These are phyloP conservation scores for Phytophthora constricta DNA, from an alignment of 352 stramenopile species.

Conservation along the genomic window DNA sequence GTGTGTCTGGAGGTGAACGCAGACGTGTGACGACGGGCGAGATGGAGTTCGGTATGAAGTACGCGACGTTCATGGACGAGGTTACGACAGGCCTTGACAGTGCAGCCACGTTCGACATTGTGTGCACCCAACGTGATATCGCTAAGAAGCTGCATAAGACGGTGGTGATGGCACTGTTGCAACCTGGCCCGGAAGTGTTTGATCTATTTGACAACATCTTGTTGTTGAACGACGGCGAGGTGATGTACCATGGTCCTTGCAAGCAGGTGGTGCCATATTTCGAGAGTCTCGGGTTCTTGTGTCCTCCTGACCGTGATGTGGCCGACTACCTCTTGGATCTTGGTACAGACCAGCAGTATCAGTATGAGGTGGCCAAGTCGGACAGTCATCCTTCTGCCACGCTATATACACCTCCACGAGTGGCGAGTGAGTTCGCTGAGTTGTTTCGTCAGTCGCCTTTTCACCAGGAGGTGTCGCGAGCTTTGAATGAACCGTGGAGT, in stretches of 20 bases:
- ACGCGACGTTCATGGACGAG: slow-evolving; percentile 77
- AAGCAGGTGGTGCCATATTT: slow-evolving; percentile 43
- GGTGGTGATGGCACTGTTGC: slow-evolving; percentile 67
- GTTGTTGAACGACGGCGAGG: slow-evolving; percentile 58
- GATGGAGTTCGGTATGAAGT: slow-evolving; percentile 39
- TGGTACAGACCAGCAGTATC: slow-evolving; percentile 73
- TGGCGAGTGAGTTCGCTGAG: slow-evolving; percentile 22
- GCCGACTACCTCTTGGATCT: slow-evolving; percentile 25
- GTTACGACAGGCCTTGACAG: slow-evolving; percentile 89
- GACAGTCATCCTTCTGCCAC: slow-evolving; percentile 1
- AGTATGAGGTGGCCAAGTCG: slow-evolving; percentile 19
- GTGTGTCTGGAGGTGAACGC: slow-evolving; percentile 80
- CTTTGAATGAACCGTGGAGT: slow-evolving; percentile 52
- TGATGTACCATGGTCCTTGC: slow-evolving; percentile 60
- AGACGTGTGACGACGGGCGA: slow-evolving; percentile 53
- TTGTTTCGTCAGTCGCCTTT: slow-evolving; percentile 29
- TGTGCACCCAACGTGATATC: slow-evolving; percentile 28
- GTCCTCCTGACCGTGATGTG: slow-evolving; percentile 24
- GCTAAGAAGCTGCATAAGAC: slow-evolving; percentile 36
- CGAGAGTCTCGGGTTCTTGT: slow-evolving; percentile 27
- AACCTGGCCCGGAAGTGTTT: slow-evolving; percentile 1
- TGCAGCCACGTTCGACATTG: slow-evolving; percentile 87
- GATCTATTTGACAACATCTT: slow-evolving; percentile 72
- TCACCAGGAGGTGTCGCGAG: slow-evolving; percentile 47
- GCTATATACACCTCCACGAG: slow-evolving; percentile 8